Evolutionary conservation across 352 stramenopile genomes (phyloP).

Genomic region (Peronospora tabacina): DNA sequence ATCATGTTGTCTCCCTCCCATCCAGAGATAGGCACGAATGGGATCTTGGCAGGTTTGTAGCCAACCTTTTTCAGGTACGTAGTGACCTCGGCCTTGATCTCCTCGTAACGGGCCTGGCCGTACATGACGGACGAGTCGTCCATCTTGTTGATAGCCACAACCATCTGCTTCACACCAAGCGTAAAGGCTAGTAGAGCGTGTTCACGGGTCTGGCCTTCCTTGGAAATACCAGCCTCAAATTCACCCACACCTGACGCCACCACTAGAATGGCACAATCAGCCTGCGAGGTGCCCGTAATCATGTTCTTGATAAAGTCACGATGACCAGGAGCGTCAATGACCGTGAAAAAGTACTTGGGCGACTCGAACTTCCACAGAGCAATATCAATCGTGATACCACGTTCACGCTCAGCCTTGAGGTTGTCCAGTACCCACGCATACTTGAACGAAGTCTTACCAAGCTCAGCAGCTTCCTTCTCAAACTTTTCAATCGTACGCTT

Average conservation of each 20-base stretch:
- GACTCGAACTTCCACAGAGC: slow-evolving; percentile 97
- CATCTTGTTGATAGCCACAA: slow-evolving; percentile 99
- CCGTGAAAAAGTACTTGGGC: slow-evolving; percentile 93
- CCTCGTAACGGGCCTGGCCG: slow-evolving; percentile 87
- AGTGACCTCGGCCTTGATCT: slow-evolving; percentile 90
- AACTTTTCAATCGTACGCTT: slow-evolving; percentile 97
- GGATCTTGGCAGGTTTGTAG: slow-evolving; percentile 93
- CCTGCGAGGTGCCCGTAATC: slow-evolving; percentile 97
- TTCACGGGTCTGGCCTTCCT: slow-evolving; percentile 93
- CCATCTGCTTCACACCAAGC: slow-evolving; percentile 97
- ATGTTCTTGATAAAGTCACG: slow-evolving; percentile 99
- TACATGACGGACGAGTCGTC: slow-evolving; percentile 93
- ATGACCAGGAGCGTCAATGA: slow-evolving; percentile 97
- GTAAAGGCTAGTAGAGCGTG: slow-evolving; percentile 95
- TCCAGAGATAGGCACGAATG: slow-evolving; percentile 95
- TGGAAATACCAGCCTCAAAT: slow-evolving; percentile 93
- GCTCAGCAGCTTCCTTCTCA: slow-evolving; percentile 96
- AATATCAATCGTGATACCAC: slow-evolving; percentile 97
- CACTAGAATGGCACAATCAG: slow-evolving; percentile 94
- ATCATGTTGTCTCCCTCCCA: slow-evolving; percentile 97
- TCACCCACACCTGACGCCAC: slow-evolving; percentile 87
- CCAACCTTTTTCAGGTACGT: slow-evolving; percentile 94
- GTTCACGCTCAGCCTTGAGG: slow-evolving; percentile 96
- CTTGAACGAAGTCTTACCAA: slow-evolving; percentile 97
- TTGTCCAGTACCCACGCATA: slow-evolving; percentile 99